phyloP scores from a whole-genome alignment of 2,329 filamentous ascomycete genomes.

The Clarireedia hainanense region DNA sequence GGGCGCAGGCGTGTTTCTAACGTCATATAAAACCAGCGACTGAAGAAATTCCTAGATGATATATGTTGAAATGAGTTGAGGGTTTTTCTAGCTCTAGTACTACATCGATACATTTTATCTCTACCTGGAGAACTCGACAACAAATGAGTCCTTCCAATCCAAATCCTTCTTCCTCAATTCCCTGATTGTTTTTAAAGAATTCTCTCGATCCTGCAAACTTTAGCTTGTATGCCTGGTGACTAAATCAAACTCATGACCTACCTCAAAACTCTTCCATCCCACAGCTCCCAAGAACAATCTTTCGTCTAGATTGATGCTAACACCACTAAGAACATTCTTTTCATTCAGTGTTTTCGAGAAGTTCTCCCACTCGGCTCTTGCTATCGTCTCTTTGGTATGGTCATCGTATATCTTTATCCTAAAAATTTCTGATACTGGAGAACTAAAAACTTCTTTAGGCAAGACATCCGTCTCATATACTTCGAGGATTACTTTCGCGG shows the following conservation, averaged over 20 bases:
- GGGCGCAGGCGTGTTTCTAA: no score
- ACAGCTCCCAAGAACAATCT: not conserved
- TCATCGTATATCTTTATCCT: not conserved
- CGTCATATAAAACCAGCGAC: no score
- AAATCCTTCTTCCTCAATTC: not conserved
- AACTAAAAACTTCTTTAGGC: not conserved
- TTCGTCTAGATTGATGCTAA: conserved; percentile 1
- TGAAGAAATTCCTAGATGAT: not conserved
- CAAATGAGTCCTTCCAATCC: not conserved
- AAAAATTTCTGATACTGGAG: not conserved
- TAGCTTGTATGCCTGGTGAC: not conserved
- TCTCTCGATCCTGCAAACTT: not conserved
- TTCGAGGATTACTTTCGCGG: not conserved
- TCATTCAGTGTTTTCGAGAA: not conserved
- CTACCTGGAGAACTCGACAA: not conserved
- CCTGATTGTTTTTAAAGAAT: not conserved
- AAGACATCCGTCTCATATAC: not conserved
- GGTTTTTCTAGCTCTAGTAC: not conserved
- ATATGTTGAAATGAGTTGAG: not conserved
- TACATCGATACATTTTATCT: no score
- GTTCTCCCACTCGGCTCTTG: not conserved
- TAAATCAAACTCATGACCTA: not conserved
- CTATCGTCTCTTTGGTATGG: not conserved
- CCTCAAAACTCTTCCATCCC: not conserved
- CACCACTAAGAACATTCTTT: not conserved